Evolutionary conservation across 306 rosid species (phyloP).

Genomic region (Ziziphus jujuba): DNA sequence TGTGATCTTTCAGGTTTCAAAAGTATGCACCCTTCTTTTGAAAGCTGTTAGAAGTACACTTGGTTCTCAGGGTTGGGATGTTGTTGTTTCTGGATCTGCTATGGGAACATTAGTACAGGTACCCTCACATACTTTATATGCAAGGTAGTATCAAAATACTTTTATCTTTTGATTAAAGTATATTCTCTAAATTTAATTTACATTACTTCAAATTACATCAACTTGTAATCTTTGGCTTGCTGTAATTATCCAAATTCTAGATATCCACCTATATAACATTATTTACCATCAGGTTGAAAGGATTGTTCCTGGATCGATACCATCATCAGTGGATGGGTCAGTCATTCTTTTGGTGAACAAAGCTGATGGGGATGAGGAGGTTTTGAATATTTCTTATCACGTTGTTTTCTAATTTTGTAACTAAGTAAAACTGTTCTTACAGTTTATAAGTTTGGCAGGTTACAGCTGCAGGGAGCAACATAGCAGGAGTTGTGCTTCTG

Average conservation of each 20-base stretch:
- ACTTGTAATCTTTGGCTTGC: not conserved
- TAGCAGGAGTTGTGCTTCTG: constrained; percentile 79
- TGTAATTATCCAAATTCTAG: not conserved
- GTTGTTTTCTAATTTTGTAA: not conserved
- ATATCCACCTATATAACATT: constrained; percentile 12
- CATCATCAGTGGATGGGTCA: constrained; percentile 70
- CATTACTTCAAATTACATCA: not conserved
- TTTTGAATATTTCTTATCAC: constrained; percentile 18
- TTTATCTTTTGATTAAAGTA: no score
- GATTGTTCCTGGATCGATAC: constrained; percentile 81
- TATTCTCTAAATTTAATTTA: not conserved
- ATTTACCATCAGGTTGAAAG: constrained; percentile 71
- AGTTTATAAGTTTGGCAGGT: constrained; percentile 56
- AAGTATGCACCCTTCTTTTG: constrained; percentile 77
- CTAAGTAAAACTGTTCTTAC: constrained; percentile 17
- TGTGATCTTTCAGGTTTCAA: constrained; percentile 96
- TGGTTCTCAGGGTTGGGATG: constrained; percentile 99
- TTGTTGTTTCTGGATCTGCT: constrained; percentile 84
- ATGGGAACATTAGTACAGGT: constrained; percentile 90
- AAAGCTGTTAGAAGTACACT: constrained; percentile 79
- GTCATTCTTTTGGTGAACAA: constrained; percentile 69
- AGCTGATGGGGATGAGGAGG: constrained; percentile 99
- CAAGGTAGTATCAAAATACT: not conserved
- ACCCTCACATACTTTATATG: constrained; percentile 19
- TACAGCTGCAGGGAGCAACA: constrained; percentile 86